Evolutionary conservation across 768 basidiomycete species (phyloP).

Genomic region (Pulveroboletus sp.): DNA sequence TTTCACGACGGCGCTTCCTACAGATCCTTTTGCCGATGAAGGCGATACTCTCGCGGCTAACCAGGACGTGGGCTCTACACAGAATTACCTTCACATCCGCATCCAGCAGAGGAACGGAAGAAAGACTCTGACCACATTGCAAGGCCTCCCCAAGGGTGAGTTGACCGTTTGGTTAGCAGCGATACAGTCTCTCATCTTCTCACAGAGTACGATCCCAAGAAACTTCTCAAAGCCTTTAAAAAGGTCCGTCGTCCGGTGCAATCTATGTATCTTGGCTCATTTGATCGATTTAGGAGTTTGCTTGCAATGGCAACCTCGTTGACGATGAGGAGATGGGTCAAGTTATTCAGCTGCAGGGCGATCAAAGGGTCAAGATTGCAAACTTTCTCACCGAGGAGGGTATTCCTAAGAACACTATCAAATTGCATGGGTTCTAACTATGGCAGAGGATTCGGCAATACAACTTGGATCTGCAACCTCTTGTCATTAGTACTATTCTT

Average conservation of each 20-base stretch:
- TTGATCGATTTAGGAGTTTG: conserved; percentile 70
- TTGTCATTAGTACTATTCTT: conserved; percentile 11
- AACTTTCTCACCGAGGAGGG: conserved; percentile 85
- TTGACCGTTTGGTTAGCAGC: conserved; percentile 2
- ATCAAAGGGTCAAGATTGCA: conserved; percentile 90
- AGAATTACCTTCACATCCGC: conserved; percentile 91
- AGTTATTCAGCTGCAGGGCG: conserved; percentile 98
- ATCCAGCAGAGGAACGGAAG: conserved; percentile 99
- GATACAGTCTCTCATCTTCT: conserved; percentile 13
- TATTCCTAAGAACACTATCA: conserved; percentile 73
- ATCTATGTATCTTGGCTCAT: conserved; percentile 8
- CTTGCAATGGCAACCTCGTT: conserved; percentile 96
- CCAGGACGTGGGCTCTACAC: conserved; percentile 76
- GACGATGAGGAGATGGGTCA: conserved; percentile 94
- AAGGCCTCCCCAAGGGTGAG: conserved; percentile 88
- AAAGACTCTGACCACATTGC: conserved; percentile 96
- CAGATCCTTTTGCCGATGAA: conserved; percentile 97
- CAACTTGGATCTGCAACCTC: not conserved
- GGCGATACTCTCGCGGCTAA: conserved; percentile 75
- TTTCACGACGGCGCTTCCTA: conserved; percentile 17
- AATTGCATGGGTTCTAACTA: conserved; percentile 82
- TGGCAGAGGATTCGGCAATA: conserved; percentile 2
- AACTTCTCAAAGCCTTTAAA: conserved; percentile 98
- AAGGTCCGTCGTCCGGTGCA: conserved; percentile 54
- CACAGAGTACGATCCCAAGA: conserved; percentile 96